Evolutionary conservation across 306 rosid species (phyloP), one percentile per base, ranked within the genome.

Genomic region (Ormosia semicastrata): DNA sequence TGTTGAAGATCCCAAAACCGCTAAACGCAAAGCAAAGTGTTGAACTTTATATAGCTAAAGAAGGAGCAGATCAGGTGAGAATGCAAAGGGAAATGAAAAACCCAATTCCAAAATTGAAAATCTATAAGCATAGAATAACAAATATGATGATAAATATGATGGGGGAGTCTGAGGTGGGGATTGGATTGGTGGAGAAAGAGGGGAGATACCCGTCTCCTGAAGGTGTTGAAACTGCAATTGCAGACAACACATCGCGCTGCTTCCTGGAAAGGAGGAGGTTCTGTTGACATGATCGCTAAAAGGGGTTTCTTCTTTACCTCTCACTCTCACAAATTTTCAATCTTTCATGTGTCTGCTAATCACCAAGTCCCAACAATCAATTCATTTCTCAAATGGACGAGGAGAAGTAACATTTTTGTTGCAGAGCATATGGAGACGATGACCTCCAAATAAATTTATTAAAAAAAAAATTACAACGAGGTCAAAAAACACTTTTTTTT

Each of bases 151-250:
- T 1, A 41, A 8, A 41, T 37, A 0, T 37, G 11, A 41, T 7
- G 11, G 47, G 2, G 47, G 11, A 65, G 56, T 66, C 56, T 37
- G 50, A 17, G 1, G 24, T 24, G 24, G 24, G 24, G 24, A 24
- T 24, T 24, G 24, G 24, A 24, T 24, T 24, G 24, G 24, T 9
- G 8, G 68, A 4, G 54, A 14, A 8, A 15, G 11, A 43, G 66
- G 41, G 47, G 10, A 44, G 13, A 58, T 82, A 92, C 99, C 95
- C 99, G 88, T 86, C 98, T 95, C 76, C 95, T 70, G 92, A 96
- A 96, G 77, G 99, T 85, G 85, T 85, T 96, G 92, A 96, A 96
- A 83, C 95, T 87, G 93, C 99, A 92, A 89, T 83, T 92, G 92
- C 98, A 96, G 85, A 94, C 97, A 53, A 92, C 98, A 56, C 99